Percentiles rank a stretch among this genome's conserved stretches.
Conservation (phyloP, 805 yeast genomes). For the Torulaspora franciscae region DNA sequence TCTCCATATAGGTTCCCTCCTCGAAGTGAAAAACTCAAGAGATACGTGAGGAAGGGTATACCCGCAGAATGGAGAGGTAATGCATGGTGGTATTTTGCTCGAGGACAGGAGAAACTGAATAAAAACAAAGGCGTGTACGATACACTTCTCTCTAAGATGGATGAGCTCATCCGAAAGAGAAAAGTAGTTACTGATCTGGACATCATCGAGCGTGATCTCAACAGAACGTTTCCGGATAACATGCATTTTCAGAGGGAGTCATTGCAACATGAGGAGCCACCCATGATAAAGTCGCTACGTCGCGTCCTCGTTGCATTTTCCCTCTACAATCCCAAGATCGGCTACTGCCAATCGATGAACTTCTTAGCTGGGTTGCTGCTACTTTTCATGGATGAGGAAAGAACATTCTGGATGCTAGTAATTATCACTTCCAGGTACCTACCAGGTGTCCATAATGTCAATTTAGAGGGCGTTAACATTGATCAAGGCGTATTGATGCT, state of each 20-base stretch:
- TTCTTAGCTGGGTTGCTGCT: conserved; percentile 84
- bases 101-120: conserved; percentile 68
- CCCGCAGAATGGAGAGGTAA: conserved; percentile 97
- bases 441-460: conserved; percentile 88
- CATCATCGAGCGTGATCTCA: conserved; percentile 87
- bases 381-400: conserved; percentile 83
- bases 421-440: conserved; percentile 78
- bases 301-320: conserved; percentile 82
- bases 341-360: conserved; percentile 93
- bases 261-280: conserved; percentile 45
- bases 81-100: conserved; percentile 95
- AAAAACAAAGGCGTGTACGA: conserved; percentile 73
- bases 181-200: conserved; percentile 56
- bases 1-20: conserved; percentile 70
- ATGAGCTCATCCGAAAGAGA: conserved; percentile 12
- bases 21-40: conserved; percentile 67
- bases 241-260: conserved; percentile 57
- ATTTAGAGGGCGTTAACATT: conserved; percentile 87
- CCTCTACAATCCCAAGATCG: conserved; percentile 79
- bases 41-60: conserved; percentile 83
- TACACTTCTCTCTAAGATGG: conserved; percentile 61
- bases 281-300: conserved; percentile 64
- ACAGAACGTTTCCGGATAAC: conserved; percentile 94
- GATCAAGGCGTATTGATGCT: conserved; percentile 93
- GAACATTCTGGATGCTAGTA: conserved; percentile 92